Conservation (phyloP, 2,329 filamentous ascomycete species). For the Leptographium radiaticola region DNA sequence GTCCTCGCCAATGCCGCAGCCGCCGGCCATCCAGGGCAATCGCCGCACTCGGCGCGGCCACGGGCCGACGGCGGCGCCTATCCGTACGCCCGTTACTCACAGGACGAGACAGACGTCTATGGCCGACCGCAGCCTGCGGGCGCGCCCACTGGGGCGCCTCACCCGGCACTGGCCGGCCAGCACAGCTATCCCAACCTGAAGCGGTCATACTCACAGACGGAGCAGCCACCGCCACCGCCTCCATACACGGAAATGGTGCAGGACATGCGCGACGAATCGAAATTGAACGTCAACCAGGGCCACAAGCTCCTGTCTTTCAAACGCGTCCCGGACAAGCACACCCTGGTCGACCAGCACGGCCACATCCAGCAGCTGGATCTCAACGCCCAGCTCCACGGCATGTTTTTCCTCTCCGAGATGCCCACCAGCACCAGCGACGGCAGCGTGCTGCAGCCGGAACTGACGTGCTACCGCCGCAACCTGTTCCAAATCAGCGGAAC, state of each 20-base stretch:
- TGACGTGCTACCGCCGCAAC: conserved; percentile 93
- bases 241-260: conserved; percentile 49
- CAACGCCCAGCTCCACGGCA: conserved; percentile 67
- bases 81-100: conserved; percentile 39
- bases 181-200: conserved; percentile 44
- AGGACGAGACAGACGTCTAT: conserved; percentile 41
- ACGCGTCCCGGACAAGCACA: conserved; percentile 44
- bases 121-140: conserved; percentile 27
- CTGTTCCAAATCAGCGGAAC: conserved; percentile 92
- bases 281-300: conserved; percentile 45
- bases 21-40: conserved; percentile 20
- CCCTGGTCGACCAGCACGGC: conserved; percentile 45
- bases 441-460: conserved; percentile 54
- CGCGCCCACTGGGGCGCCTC: conserved; percentile 12
- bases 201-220: conserved; percentile 42
- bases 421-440: conserved; percentile 49
- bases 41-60: conserved; percentile 34
- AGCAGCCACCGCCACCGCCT: conserved; percentile 23
- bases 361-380: conserved; percentile 49
- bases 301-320: conserved; percentile 49
- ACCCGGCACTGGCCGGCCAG: conserved; percentile 30
- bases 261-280: conserved; percentile 45
- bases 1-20: conserved; percentile 24
- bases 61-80: conserved; percentile 35
- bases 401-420: conserved; percentile 80